phyloP scores from a whole-genome alignment of 2,329 filamentous ascomycete species.

The Zymoseptoria passerinii region DNA sequence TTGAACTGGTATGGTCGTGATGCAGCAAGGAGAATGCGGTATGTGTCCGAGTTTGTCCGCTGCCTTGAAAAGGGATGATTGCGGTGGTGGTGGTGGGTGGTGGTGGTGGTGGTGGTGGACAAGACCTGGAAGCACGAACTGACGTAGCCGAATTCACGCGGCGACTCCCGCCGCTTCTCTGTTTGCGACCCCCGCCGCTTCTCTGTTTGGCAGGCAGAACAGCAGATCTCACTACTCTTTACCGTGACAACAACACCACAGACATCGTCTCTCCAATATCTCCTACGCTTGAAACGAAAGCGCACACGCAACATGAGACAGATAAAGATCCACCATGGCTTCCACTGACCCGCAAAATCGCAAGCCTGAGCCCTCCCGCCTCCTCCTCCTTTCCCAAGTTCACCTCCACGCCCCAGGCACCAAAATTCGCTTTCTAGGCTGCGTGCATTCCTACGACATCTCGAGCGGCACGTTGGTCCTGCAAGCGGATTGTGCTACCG shows the following conservation, averaged over 20 bases:
- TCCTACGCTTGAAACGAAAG: not conserved
- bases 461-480: conserved; percentile 56
- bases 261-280: not conserved
- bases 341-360: conserved; percentile 4
- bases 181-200: not conserved
- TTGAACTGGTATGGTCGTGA: not conserved
- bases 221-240: not conserved
- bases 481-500: conserved; percentile 54
- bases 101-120: not conserved
- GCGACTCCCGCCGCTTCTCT: not conserved
- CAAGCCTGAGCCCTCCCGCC: conserved; percentile 47
- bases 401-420: conserved; percentile 39
- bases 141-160: not conserved
- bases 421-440: conserved; percentile 91
- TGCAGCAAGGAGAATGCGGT: not conserved
- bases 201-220: not conserved
- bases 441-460: conserved; percentile 53
- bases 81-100: conserved; percentile 1
- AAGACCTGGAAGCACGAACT: not conserved
- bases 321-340: conserved; percentile 4
- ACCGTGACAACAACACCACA: not conserved
- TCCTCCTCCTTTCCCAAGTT: conserved; percentile 44
- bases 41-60: not conserved
- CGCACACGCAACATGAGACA: not conserved
- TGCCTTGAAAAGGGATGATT: not conserved